Base-by-base conservation (phyloP, 805 yeast species). In the Maudiozyma saulgeensis region DNA sequence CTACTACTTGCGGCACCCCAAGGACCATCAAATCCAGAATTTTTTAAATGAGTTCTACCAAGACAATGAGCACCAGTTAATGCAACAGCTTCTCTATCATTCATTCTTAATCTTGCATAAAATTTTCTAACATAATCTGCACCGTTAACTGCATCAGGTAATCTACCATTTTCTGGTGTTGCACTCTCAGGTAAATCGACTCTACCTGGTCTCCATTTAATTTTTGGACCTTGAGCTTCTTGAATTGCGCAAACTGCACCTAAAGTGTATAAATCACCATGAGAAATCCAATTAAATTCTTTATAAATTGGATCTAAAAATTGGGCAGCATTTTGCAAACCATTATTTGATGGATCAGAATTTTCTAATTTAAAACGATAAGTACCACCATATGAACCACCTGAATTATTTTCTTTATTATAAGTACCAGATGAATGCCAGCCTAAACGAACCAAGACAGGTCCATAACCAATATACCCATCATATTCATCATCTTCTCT, bases 401-500 rank as follows among this genome's bases (percentile, higher is more conserved):
- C 87, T 1, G 81, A 64, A 43, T 76, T 72, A 19, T 71, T 68
- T n/a, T 66, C 63, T 55, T 70, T 70, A 58, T 86, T 87, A 66
- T 74, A 88, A 18, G 93, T 85, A n/a, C 95, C 96, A 50, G 87
- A 77, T 35, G 83, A 78, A 63, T 87, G 95, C 96, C 96, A 87
- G 26, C 95, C 84, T 49, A 86, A 74, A 58, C 96, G 79, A 23
- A 87, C 79, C 40, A 87, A 69, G 15, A 83, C 79, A 9, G 96
- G 96, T 0, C 90, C 93, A 53, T 80, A 75, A 3, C 81, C 83
- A 25, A 82, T 79, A 37, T 79, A 80, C 54, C 80, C 82, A 57
- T 84, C 90, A 61, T 77, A 81, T 45, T 71, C 76, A 48, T 72
- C 76, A 18, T 74, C 70, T 8, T 80, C 86, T 54, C 74, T 71